Conservation (phyloP, 192 early-diverging fungal species). For the Gamsiella multidivaricata region DNA sequence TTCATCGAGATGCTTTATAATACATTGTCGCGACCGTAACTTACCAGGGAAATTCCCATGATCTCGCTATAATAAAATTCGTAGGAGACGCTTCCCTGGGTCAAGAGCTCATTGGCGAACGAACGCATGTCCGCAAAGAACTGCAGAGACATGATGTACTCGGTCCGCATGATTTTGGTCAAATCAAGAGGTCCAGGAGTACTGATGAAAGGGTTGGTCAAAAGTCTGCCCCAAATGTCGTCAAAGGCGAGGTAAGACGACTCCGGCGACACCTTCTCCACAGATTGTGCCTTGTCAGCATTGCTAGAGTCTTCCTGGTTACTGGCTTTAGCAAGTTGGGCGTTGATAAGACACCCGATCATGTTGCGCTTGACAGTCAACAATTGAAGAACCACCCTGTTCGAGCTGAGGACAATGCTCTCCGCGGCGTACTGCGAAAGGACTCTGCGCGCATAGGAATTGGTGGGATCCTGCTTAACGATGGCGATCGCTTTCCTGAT, state of each 20-base stretch:
- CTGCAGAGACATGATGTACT: constrained; percentile 65
- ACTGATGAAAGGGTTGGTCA: constrained; percentile 35
- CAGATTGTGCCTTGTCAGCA: not conserved
- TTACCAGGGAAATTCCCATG: constrained; percentile 68
- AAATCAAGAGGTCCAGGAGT: constrained; percentile 34
- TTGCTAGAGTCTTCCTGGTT: constrained; percentile 9
- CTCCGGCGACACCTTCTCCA: not conserved
- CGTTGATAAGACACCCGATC: constrained; percentile 57
- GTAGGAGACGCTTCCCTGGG: constrained; percentile 59
- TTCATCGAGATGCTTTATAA: not conserved
- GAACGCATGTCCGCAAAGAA: constrained; percentile 66
- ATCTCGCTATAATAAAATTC: constrained; percentile 66
- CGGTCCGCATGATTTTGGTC: constrained; percentile 54
- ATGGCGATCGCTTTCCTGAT: constrained; percentile 55
- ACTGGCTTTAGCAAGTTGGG: constrained; percentile 7
- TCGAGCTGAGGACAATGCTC: constrained; percentile 61
- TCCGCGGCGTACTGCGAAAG: constrained; percentile 59
- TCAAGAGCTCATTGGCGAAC: constrained; percentile 55
- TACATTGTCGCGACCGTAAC: too few relatives aligned
- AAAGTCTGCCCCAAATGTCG: constrained; percentile 52
- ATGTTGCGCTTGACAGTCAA: constrained; percentile 66
- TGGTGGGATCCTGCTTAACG: constrained; percentile 47
- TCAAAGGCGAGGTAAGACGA: constrained; percentile 41
- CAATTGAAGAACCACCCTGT: constrained; percentile 62
- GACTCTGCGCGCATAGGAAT: constrained; percentile 61